phyloP scores from a whole-genome alignment of 2,329 filamentous ascomycete genomes.

The Aspergillus persii region DNA sequence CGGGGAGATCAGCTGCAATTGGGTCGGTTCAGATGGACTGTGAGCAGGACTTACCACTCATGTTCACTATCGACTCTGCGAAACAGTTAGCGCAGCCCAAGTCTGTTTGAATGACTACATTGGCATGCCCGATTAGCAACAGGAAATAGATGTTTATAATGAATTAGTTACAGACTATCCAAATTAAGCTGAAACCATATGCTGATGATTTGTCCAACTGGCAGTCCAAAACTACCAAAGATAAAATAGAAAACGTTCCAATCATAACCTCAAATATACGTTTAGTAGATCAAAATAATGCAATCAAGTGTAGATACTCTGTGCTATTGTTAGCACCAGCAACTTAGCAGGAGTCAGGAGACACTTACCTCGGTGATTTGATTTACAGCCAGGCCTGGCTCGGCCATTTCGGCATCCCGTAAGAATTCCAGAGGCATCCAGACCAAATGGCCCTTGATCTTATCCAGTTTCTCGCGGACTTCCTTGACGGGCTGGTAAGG shows the following conservation, averaged over 20 bases:
- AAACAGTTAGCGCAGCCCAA: too few relatives aligned
- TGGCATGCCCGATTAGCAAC: too few relatives aligned
- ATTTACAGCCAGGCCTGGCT: conserved; percentile 83
- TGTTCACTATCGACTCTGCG: too few relatives aligned
- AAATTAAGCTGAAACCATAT: not conserved
- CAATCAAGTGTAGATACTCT: conserved; percentile 36
- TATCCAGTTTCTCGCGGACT: conserved; percentile 70
- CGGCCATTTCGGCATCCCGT: conserved; percentile 81
- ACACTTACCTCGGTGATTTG: conserved; percentile 76
- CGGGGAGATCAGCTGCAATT: too few relatives aligned
- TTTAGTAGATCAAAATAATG: not conserved
- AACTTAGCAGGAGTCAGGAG: too few relatives aligned
- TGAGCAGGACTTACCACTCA: too few relatives aligned
- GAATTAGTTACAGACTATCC: not conserved
- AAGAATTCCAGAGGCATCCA: conserved; percentile 95
- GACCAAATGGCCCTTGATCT: conserved; percentile 83
- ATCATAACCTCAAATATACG: not conserved
- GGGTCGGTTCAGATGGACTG: too few relatives aligned
- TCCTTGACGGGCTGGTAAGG: conserved; percentile 70
- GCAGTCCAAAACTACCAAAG: not conserved
- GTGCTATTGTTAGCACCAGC: not conserved
- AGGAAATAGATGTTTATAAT: too few relatives aligned
- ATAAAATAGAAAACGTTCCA: not conserved
- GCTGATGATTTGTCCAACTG: not conserved
- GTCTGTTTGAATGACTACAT: too few relatives aligned